Percentiles rank a stretch among this genome's conserved stretches.
These are phyloP conservation scores for Salix exigua DNA, from an alignment of 345 rosid species.

Conservation along the genomic window DNA sequence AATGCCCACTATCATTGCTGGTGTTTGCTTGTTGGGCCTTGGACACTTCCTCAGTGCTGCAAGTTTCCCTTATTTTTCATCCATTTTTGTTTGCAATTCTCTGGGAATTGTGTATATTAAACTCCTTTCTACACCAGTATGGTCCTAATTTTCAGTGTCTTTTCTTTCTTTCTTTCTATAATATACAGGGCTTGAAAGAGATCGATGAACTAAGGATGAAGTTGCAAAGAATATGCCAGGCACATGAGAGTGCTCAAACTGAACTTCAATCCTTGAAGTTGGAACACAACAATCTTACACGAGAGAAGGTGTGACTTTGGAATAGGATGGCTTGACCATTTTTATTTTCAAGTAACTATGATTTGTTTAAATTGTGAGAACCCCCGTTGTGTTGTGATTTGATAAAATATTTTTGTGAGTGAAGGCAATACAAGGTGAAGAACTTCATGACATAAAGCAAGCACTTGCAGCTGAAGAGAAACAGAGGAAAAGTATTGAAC, in stretches of 20 bases:
- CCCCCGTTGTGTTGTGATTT: not conserved
- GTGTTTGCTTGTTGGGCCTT: not conserved
- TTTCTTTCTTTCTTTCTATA: not conserved
- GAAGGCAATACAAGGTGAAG: slow-evolving; percentile 60
- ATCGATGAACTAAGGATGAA: slow-evolving; percentile 40
- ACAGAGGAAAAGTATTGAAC: slow-evolving; percentile 57
- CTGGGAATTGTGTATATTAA: not conserved
- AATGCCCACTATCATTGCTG: not conserved
- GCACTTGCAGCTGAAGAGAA: slow-evolving; percentile 66
- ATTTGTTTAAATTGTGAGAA: not conserved
- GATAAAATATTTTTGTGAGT: not conserved
- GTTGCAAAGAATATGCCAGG: slow-evolving; percentile 46
- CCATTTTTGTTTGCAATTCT: not conserved
- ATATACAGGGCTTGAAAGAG: slow-evolving; percentile 52
- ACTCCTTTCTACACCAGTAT: not conserved
- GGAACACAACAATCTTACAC: slow-evolving; percentile 43
- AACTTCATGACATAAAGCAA: slow-evolving; percentile 48
- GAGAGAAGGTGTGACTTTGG: slow-evolving; percentile 54
- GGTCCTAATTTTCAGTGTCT: too few species aligned
- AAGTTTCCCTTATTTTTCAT: not conserved
- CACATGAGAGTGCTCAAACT: slow-evolving; percentile 38
- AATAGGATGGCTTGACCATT: not conserved
- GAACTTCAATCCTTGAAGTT: slow-evolving; percentile 65
- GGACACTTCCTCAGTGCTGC: not conserved
- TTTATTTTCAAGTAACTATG: not conserved